These are phyloP conservation scores for Penicillium manginii DNA, from an alignment of 495 filamentous ascomycete species.

Conservation along the genomic window DNA sequence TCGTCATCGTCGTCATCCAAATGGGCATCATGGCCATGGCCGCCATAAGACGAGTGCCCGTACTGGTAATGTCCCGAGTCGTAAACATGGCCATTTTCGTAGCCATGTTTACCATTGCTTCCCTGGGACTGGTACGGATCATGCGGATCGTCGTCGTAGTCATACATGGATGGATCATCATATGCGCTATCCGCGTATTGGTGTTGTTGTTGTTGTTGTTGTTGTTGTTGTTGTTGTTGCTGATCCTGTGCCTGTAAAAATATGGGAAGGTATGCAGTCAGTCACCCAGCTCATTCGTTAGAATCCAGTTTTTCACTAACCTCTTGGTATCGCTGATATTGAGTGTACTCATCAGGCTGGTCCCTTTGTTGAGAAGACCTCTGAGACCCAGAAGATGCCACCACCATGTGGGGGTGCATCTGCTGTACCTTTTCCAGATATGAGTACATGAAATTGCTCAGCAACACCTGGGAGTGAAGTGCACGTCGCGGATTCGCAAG, in stretches of 20 bases:
- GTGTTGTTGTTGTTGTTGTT: no score
- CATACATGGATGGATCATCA: constrained; percentile 61
- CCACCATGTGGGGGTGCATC: constrained; percentile 91
- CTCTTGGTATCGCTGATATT: constrained; percentile 69
- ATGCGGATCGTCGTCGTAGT: constrained; percentile 57
- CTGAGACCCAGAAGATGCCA: constrained; percentile 61
- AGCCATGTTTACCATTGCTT: constrained; percentile 52
- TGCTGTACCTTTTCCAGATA: constrained; percentile 98
- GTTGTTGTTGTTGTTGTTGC: no score
- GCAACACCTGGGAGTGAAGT: constrained; percentile 90
- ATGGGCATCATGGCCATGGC: constrained; percentile 47
- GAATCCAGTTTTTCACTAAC: constrained; percentile 40
- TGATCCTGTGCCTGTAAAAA: constrained; percentile 51
- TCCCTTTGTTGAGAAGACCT: constrained; percentile 67
- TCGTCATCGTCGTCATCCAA: constrained; percentile 56
- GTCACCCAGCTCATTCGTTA: neutral
- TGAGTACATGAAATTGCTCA: constrained; percentile 99
- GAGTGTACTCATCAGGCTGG: constrained; percentile 64
- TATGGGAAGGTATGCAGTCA: constrained; percentile 11
- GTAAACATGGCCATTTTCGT: constrained; percentile 52
- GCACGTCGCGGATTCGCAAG: constrained; percentile 93
- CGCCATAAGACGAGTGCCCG: constrained; percentile 48
- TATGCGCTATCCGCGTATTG: constrained; percentile 58
- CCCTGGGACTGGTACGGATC: constrained; percentile 57
- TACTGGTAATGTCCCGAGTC: constrained; percentile 50